Percentiles rank a stretch among this genome's conserved stretches.
These are phyloP conservation scores for Oenanthe javanica DNA, from an alignment of 140 eudicot genomes.

Conservation along the genomic window DNA sequence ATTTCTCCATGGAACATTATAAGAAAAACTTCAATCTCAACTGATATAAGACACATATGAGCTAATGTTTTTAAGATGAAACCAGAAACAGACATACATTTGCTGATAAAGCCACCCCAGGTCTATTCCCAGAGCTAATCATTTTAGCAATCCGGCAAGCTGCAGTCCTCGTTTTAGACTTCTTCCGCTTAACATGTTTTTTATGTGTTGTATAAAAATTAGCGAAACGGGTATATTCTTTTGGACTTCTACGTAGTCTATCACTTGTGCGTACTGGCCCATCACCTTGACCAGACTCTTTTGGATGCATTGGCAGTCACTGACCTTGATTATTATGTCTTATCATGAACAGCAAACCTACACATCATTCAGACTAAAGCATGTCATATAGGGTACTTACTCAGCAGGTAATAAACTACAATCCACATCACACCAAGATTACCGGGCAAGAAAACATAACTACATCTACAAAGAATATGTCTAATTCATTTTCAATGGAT, in stretches of 20 bases:
- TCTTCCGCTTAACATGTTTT: conserved; percentile 26
- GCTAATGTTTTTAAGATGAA: background rate
- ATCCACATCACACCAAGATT: background rate
- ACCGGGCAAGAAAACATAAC: background rate
- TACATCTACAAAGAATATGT: background rate
- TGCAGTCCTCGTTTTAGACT: conserved; percentile 50
- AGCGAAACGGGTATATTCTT: conserved; percentile 24
- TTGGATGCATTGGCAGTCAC: conserved; percentile 28
- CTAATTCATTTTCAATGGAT: background rate
- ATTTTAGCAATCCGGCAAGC: conserved; percentile 67
- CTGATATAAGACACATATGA: background rate
- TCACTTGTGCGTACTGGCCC: conserved; percentile 60
- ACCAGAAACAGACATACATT: conserved; percentile 25
- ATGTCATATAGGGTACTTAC: background rate
- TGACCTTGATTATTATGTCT: background rate
- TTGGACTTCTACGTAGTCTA: conserved; percentile 52
- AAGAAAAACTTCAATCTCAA: background rate
- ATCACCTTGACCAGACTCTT: conserved; percentile 29
- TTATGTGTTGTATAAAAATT: conserved; percentile 17
- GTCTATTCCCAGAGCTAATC: conserved; percentile 36
- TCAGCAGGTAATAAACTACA: background rate
- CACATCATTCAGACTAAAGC: conserved; percentile 6
- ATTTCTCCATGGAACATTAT: background rate
- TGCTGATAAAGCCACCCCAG: conserved; percentile 23
- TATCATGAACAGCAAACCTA: conserved; percentile 20